A percentile compares a stretch with the other conserved stretches of the same genome.
Conservation (phyloP, 1,139 yeast genomes). For the Hanseniaspora uvarum region DNA sequence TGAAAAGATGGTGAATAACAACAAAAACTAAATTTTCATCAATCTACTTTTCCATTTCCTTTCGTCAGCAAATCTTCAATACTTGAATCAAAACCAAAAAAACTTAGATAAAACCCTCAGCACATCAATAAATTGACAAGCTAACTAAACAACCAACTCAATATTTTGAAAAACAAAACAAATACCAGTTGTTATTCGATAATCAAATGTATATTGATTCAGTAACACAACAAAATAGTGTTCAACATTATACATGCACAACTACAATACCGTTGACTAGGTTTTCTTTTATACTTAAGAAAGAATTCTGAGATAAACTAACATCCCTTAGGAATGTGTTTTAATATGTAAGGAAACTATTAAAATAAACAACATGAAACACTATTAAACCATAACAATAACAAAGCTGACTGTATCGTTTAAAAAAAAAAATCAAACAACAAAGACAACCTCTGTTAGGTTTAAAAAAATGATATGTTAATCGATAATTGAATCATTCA, state of each 20-base stretch:
- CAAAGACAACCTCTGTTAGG: not conserved
- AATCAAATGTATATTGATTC: not conserved
- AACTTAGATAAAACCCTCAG: not conserved
- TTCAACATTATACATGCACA: slow-evolving; percentile 4
- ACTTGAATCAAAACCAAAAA: not conserved
- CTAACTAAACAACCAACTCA: not conserved
- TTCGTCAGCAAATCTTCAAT: not conserved
- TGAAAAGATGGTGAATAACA: not conserved
- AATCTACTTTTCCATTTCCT: not conserved
- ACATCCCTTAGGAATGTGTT: slow-evolving; percentile 5
- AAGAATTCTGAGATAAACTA: slow-evolving; percentile 8
- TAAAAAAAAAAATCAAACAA: not conserved
- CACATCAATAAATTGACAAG: not conserved
- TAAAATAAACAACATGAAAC: not conserved
- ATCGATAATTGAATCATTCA: not conserved
- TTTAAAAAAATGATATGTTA: slow-evolving; percentile 4
- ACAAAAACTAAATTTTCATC: not conserved
- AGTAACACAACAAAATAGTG: not conserved
- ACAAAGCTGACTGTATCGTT: not conserved
- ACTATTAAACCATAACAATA: slow-evolving; percentile 8
- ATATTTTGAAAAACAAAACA: not conserved
- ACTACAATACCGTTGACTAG: not conserved
- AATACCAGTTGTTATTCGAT: not conserved
- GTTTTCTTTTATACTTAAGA: not conserved
- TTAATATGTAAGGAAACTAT: not conserved